A percentile compares a stretch with the other conserved stretches of the same genome.
Evolutionary conservation across 106 monocot genomes (phyloP).

Genomic region (Apostasia ramifera): DNA sequence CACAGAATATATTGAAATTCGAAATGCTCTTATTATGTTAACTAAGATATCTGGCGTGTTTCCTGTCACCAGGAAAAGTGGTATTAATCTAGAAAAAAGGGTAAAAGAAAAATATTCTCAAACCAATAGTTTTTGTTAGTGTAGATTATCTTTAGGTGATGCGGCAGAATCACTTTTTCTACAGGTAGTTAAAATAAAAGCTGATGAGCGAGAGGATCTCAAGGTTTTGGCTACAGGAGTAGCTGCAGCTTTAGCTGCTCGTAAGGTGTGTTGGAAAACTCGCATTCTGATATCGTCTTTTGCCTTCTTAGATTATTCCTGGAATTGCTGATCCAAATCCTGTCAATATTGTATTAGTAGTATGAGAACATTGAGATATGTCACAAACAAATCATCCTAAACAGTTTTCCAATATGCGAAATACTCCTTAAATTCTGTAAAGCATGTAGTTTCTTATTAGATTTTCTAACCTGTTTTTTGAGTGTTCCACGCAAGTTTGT

Average conservation of each 20-base stretch:
- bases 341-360: too few species aligned
- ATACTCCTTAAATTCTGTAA: too few species aligned
- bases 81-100: slow-evolving; percentile 88
- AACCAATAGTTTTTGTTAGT: neutral
- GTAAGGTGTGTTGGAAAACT: slow-evolving; percentile 49
- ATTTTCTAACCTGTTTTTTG: too few species aligned
- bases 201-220: slow-evolving; percentile 92
- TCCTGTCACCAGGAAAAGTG: slow-evolving; percentile 84
- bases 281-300: too few species aligned
- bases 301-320: too few species aligned
- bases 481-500: too few species aligned
- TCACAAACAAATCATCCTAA: too few species aligned
- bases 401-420: too few species aligned
- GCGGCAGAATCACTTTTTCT: neutral
- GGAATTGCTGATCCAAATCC: too few species aligned
- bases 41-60: slow-evolving; percentile 94
- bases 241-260: slow-evolving; percentile 91
- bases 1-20: slow-evolving; percentile 85
- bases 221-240: slow-evolving; percentile 98
- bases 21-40: slow-evolving; percentile 90
- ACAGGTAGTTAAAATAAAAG: slow-evolving; percentile 85
- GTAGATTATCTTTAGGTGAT: neutral
- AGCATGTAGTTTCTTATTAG: too few species aligned
- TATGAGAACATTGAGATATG: too few species aligned
- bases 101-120: slow-evolving; percentile 24